Evolutionary conservation across 2,329 filamentous ascomycete genomes (phyloP).

Genomic region (Xylariaceae sp.): DNA sequence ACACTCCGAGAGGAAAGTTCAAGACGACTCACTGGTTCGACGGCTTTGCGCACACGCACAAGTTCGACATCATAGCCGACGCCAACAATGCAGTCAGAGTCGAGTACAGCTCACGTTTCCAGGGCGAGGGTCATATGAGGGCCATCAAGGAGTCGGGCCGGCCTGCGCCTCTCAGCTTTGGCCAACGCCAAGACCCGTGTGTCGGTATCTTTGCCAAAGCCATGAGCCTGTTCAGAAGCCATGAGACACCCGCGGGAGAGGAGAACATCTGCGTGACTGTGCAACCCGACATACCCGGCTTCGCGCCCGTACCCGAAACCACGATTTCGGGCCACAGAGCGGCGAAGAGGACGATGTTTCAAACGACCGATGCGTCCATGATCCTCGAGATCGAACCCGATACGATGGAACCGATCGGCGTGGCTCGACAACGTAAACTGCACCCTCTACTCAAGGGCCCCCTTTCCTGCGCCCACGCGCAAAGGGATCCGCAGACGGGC

Average conservation of each 20-base stretch:
- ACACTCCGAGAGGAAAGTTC: conserved; percentile 53
- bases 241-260: conserved; percentile 28
- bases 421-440: conserved; percentile 54
- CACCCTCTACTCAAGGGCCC: conserved; percentile 65
- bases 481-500: conserved; percentile 64
- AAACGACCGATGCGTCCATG: conserved; percentile 49
- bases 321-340: conserved; percentile 33
- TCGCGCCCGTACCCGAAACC: conserved; percentile 28
- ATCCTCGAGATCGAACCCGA: conserved; percentile 61
- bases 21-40: conserved; percentile 75
- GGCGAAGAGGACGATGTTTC: conserved; percentile 43
- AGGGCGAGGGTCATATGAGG: conserved; percentile 58
- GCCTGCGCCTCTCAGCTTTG: conserved; percentile 58
- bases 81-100: conserved; percentile 38
- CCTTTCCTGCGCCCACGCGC: conserved; percentile 65
- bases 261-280: conserved; percentile 63
- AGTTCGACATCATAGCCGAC: conserved; percentile 59
- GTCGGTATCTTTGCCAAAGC: conserved; percentile 67
- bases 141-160: conserved; percentile 55
- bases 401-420: conserved; percentile 66
- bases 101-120: conserved; percentile 65
- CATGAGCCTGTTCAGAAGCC: conserved; percentile 51
- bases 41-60: conserved; percentile 65
- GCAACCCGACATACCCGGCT: conserved; percentile 57
- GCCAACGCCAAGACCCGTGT: conserved; percentile 67